Base-by-base conservation (phyloP, 306 rosid species). In the Cucurbita maxima region DNA sequence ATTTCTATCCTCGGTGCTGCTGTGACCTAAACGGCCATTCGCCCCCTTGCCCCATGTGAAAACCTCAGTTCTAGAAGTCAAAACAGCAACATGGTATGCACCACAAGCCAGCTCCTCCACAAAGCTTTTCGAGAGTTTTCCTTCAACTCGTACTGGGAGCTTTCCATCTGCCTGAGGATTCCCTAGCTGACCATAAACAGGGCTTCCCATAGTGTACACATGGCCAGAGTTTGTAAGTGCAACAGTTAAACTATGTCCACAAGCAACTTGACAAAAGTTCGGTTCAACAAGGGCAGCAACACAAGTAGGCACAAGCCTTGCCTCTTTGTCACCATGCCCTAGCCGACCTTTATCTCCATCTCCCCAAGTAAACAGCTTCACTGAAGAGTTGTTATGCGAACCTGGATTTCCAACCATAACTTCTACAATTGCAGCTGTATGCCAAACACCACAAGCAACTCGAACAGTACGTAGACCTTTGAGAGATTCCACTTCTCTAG, bases 371-470 rank as follows among this genome's bases (percentile, higher is more conserved):
- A 94, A 94, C 76, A 94, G 84, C 84, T 94, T 89, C 71, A 96
- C 98, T 52, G 96, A 94, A 79, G 99, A 94, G 79, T 94, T 89
- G 82, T 88, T 94, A 76, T 97, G 87, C 70, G 96, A 87, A 85
- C 92, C 84, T 57, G 98, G 88, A 79, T 89, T 94, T 67, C 97
- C 97, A 70, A 87, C 96, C 94, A 94, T 91, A 84, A 94, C 95
- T 88, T 94, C 99, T 67, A 94, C 96, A 74, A 94, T 95, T 20
- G 99, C 99, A 81, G 99, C 99, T 71, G 99, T 90, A 76, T 94
- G 99, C 99, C 99, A 94, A 82, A 89, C 99, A 61, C 99, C 99
- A 85, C 99, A 94, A 68, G 99, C 87, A 72, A 96, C 99, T 76
- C 87, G 90, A 75, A 94, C 96, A 48, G 96, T 91, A 19, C 97